A percentile compares a stretch with the other conserved stretches of the same genome.
These are phyloP conservation scores for Colletotrichum sp. DNA, from an alignment of 2,329 filamentous ascomycete genomes.

Conservation along the genomic window DNA sequence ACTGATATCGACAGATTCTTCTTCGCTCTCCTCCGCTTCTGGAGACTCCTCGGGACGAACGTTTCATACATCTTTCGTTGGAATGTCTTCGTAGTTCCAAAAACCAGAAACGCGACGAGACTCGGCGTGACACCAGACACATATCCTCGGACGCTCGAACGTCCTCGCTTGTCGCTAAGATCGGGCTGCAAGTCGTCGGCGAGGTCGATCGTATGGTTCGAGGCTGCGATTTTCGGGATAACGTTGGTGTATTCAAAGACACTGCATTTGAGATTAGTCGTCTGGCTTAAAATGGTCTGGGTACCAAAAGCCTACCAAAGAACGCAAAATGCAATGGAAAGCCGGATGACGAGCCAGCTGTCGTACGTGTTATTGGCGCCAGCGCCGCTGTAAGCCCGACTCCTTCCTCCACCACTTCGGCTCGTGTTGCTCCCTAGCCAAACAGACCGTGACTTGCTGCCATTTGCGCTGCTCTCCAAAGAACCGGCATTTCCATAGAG, in stretches of 20 bases:
- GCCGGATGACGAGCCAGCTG: constrained; percentile 48
- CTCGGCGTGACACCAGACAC: constrained; percentile 29
- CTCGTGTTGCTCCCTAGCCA: constrained; percentile 1
- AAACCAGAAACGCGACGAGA: constrained; percentile 27
- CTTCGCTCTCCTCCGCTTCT: background rate
- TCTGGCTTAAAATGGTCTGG: accelerated
- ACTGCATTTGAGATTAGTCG: background rate
- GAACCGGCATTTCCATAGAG: constrained; percentile 29
- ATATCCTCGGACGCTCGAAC: constrained; percentile 23
- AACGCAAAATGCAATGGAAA: constrained; percentile 47
- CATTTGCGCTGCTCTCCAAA: background rate
- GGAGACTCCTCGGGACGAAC: background rate
- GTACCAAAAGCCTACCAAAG: constrained; percentile 33
- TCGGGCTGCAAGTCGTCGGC: constrained; percentile 32
- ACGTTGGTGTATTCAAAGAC: constrained; percentile 17
- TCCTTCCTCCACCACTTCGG: background rate
- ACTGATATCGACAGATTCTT: background rate
- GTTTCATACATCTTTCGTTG: background rate
- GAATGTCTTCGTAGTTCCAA: constrained; percentile 29
- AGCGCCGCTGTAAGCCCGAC: constrained; percentile 13
- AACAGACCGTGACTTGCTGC: constrained; percentile 3
- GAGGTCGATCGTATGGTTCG: constrained; percentile 32
- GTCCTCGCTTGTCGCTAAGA: constrained; percentile 29
- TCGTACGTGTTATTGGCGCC: constrained; percentile 44
- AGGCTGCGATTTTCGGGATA: constrained; percentile 35